Base-by-base conservation (phyloP, 441 rosid genomes). In the Populus hybrid region DNA sequence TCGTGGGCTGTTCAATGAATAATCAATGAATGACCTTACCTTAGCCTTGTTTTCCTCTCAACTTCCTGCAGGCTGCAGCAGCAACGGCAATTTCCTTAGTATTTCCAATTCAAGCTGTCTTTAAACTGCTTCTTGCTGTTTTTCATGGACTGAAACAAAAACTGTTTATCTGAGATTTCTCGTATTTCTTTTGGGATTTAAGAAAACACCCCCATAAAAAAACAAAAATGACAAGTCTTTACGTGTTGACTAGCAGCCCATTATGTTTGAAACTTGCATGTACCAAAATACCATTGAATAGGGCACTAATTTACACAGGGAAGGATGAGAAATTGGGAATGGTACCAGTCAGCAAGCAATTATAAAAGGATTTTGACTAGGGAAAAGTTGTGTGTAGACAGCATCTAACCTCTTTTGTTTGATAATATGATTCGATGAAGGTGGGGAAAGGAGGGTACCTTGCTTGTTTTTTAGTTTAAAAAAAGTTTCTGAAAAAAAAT, bases 321-420 rank as follows among this genome's bases (percentile, higher is more conserved):
- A 40, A 40, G 50, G 16, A 21, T 34, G 2, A 40, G 1, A 30
- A 28, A 64, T 40, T 42, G 67, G 20, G 67, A 73, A 34, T 28
- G 42, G 59, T 9, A 35, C 26, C 30, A 64, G 75, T 77, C 80
- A 72, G 73, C 81, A 78, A 67, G 73, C 76, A 78, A 72, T 73
- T 50, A 67, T 67, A 72, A 50, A 66, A 66, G 26, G 5, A 46
- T 46, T 73, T 78, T 78, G 80, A 78, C 76, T 24, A 3, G 8
- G 40, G 32, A 26, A 70, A 35, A 63, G 46, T 16, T 16, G 63
- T 18, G 73, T 35, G 69, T 16, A 10, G 68, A 34, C 76, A 54
- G 65, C 75, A 42, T 65, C 75, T n/a, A 69, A n/a, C 70, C 10
- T 63, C 9, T 5, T 10, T 76, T 34, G 24, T 20, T 26, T 23